These are phyloP conservation scores for Periconia sp. DNA, from an alignment of 2,329 filamentous ascomycete genomes.

Conservation along the genomic window DNA sequence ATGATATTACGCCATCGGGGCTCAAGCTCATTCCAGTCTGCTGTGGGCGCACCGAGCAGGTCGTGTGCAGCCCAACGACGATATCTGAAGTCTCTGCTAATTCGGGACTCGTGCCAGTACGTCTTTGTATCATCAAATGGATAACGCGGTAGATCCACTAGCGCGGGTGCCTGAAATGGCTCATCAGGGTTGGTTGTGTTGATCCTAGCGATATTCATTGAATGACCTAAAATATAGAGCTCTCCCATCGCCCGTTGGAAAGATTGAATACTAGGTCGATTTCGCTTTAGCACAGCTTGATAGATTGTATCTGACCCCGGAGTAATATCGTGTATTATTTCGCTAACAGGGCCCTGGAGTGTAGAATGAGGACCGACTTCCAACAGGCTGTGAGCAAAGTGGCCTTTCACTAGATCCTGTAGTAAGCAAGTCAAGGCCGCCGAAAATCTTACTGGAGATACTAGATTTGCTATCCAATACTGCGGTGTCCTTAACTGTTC, in stretches of 20 bases:
- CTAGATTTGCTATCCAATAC: constrained; percentile 7
- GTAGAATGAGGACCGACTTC: no score
- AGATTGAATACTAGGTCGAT: no score
- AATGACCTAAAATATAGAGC: no score
- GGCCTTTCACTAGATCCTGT: background rate
- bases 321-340: no score
- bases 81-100: background rate
- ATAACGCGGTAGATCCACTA: constrained; percentile 23
- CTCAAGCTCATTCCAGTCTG: background rate
- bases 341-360: no score
- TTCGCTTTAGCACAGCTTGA: no score
- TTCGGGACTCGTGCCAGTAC: constrained; percentile 16
- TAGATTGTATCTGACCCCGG: no score
- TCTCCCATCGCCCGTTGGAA: no score
- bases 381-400: no score
- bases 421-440: constrained; percentile 19
- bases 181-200: no score
- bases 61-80: background rate
- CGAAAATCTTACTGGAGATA: constrained; percentile 1
- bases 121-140: constrained; percentile 25
- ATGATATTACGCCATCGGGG: background rate
- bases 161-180: no score
- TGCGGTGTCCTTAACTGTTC: background rate
- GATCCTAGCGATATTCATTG: no score
- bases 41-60: background rate